These are phyloP conservation scores for Lojkania enalia DNA, from an alignment of 2,329 filamentous ascomycete species.

Conservation along the genomic window DNA sequence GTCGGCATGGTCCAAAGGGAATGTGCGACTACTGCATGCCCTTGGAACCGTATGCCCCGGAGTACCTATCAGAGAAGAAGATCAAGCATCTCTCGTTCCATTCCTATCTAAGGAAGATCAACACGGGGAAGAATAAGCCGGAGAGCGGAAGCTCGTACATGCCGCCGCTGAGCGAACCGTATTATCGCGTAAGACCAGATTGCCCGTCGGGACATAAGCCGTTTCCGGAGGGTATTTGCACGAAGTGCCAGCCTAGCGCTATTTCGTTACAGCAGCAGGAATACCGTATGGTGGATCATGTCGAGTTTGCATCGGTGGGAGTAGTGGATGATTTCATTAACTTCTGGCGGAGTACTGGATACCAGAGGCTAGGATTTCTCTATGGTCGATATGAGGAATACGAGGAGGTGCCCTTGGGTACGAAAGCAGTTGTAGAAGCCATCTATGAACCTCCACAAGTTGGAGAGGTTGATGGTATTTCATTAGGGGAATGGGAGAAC, in stretches of 20 bases:
- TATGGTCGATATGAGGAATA: slow-evolving; percentile 94
- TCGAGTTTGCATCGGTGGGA: slow-evolving; percentile 85
- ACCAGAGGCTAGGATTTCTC: slow-evolving; percentile 83
- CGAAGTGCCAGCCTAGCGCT: slow-evolving; percentile 95
- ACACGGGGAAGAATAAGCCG: slow-evolving; percentile 93
- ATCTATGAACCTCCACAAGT: slow-evolving; percentile 96
- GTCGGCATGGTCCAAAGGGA: slow-evolving; percentile 90
- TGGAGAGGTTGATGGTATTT: slow-evolving; percentile 85
- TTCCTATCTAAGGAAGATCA: slow-evolving; percentile 90
- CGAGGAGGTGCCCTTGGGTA: slow-evolving; percentile 84
- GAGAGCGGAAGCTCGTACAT: slow-evolving; percentile 94
- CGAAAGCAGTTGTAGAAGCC: slow-evolving; percentile 94
- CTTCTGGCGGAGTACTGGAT: slow-evolving; percentile 84
- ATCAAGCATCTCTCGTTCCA: slow-evolving; percentile 99
- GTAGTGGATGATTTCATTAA: slow-evolving; percentile 90
- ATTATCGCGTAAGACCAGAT: slow-evolving; percentile 82
- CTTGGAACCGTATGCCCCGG: slow-evolving; percentile 87
- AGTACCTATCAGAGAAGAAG: slow-evolving; percentile 90
- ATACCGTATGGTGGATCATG: slow-evolving; percentile 97
- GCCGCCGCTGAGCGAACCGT: slow-evolving; percentile 89
- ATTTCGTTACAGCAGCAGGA: slow-evolving; percentile 93
- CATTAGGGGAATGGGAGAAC: slow-evolving; percentile 80
- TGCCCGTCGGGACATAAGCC: slow-evolving; percentile 91
- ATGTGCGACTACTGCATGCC: slow-evolving; percentile 99
- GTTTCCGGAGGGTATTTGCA: slow-evolving; percentile 97